These are phyloP conservation scores for Malus orientalis DNA, from an alignment of 306 rosid genomes.

Conservation along the genomic window DNA sequence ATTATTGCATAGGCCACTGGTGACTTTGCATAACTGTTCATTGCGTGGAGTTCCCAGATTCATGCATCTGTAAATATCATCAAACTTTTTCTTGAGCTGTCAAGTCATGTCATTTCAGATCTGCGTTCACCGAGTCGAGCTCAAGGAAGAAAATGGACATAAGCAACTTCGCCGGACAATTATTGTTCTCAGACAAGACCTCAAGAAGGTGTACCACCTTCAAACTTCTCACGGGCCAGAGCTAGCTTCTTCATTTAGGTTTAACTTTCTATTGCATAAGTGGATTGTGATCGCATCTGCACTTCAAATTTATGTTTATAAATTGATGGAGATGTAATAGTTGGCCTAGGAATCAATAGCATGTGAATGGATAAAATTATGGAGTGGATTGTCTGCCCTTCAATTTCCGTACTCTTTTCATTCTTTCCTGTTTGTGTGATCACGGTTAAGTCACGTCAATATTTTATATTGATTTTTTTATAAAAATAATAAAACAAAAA, in stretches of 20 bases:
- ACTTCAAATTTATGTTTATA: neutral
- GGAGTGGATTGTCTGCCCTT: too few relatives aligned
- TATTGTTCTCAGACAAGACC: too few relatives aligned
- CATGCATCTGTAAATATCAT: neutral
- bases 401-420: too few relatives aligned
- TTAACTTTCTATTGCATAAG: too few relatives aligned
- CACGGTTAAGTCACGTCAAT: too few relatives aligned
- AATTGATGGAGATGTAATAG: too few relatives aligned
- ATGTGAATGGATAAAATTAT: neutral
- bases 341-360: too few relatives aligned
- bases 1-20: neutral
- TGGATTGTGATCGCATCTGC: neutral
- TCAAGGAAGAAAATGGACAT: neutral
- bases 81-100: neutral
- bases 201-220: too few relatives aligned
- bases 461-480: too few relatives aligned
- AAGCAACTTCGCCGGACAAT: neutral
- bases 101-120: neutral
- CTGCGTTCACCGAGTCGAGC: neutral
- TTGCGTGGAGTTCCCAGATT: neutral
- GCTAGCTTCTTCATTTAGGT: neutral
- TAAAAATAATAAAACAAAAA: too few relatives aligned
- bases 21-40: neutral
- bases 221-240: too few relatives aligned
- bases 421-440: too few relatives aligned